Evolutionary conservation across 495 filamentous ascomycete genomes (phyloP).

Genomic region (Astrocystis sublimbata): DNA sequence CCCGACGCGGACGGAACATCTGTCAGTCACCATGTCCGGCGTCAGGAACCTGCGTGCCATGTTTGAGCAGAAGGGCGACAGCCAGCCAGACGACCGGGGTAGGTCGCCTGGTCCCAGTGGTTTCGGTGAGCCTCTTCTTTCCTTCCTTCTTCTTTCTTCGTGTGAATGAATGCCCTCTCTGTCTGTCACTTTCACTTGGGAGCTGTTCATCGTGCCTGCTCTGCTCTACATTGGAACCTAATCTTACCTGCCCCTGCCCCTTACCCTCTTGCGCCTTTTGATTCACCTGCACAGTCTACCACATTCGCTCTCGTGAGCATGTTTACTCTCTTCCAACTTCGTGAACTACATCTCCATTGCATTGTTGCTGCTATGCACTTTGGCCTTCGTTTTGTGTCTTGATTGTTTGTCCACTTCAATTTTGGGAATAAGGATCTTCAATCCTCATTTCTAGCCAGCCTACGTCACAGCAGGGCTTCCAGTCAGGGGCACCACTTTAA

Average conservation of each 20-base stretch:
- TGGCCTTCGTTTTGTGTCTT: background rate
- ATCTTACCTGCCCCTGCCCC: background rate
- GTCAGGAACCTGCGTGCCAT: conserved; percentile 76
- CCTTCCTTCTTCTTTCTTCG: conserved; percentile 3
- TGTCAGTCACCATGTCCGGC: conserved; percentile 48
- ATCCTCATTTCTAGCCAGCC: background rate
- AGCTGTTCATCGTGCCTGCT: background rate
- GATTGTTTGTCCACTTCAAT: background rate
- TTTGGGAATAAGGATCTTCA: conserved; percentile 10
- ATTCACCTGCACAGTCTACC: background rate
- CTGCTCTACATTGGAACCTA: background rate
- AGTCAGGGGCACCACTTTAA: conserved; percentile 12
- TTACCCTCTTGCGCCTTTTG: background rate
- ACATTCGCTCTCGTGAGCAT: background rate
- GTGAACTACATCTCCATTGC: background rate
- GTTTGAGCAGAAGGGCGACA: conserved; percentile 72
- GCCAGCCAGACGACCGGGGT: conserved; percentile 71
- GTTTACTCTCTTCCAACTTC: too few relatives aligned
- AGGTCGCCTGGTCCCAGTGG: conserved; percentile 60
- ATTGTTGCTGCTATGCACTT: background rate
- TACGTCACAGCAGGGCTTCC: conserved; percentile 15
- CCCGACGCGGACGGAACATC: conserved; percentile 6
- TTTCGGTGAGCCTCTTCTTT: conserved; percentile 30
- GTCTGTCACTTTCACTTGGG: background rate
- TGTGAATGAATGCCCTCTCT: too few relatives aligned